Conservation (phyloP, 2,329 filamentous ascomycete species). For the Alternaria longipes region DNA sequence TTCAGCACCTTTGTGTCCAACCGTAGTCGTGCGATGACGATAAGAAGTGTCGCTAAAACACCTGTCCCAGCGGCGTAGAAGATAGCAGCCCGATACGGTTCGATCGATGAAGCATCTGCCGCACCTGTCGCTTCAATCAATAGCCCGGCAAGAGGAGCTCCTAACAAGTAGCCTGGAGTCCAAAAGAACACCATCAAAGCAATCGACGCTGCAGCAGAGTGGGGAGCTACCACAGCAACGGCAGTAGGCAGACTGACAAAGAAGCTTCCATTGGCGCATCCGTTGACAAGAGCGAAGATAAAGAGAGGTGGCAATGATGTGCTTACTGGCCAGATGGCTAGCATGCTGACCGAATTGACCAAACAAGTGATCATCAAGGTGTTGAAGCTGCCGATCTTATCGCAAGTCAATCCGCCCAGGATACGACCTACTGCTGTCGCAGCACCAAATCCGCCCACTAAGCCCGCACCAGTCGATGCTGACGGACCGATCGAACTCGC, state of each 20-base stretch:
- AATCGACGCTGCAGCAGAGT: not conserved
- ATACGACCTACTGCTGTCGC: constrained; percentile 40
- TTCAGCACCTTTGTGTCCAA: not conserved
- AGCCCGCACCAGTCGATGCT: not conserved
- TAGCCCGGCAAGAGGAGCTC: constrained; percentile 41
- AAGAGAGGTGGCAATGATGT: constrained; percentile 32
- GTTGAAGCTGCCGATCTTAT: constrained; percentile 43
- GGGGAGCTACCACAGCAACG: constrained; percentile 17
- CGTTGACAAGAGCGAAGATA: constrained; percentile 38
- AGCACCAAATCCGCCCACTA: constrained; percentile 40
- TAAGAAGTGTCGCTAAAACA: constrained; percentile 10
- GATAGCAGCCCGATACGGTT: constrained; percentile 38
- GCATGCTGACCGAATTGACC: constrained; percentile 40
- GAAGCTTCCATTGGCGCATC: constrained; percentile 40
- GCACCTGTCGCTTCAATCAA: constrained; percentile 38
- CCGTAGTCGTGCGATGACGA: not conserved
- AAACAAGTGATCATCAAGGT: constrained; percentile 39
- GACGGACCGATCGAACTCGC: not conserved
- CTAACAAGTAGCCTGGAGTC: constrained; percentile 37
- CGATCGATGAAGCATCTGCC: constrained; percentile 18
- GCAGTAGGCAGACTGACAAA: constrained; percentile 42
- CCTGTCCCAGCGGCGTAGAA: constrained; percentile 39
- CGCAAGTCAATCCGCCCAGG: constrained; percentile 36
- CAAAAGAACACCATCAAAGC: constrained; percentile 30
- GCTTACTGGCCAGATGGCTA: constrained; percentile 43